These are phyloP conservation scores for Solanum chilense DNA, from an alignment of 257 asterid genomes.

Conservation along the genomic window DNA sequence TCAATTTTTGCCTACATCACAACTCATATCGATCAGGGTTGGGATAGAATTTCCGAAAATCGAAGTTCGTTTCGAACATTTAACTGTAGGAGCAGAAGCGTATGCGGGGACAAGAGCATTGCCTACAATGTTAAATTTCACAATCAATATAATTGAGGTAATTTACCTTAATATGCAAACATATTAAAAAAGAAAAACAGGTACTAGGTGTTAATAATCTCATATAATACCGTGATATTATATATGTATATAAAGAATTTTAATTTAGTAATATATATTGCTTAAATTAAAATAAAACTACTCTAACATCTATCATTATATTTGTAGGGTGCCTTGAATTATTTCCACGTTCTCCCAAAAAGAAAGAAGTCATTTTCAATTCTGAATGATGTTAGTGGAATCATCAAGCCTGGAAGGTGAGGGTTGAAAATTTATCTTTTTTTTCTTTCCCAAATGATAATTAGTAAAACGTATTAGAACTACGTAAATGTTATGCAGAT, in stretches of 20 bases:
- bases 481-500: too few relatives aligned
- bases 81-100: neutral
- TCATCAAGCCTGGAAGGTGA: slow-evolving; percentile 48
- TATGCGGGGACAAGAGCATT: neutral
- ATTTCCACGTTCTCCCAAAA: slow-evolving; percentile 28
- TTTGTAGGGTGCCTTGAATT: neutral
- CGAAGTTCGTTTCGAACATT: neutral
- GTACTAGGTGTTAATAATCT: neutral
- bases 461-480: too few relatives aligned
- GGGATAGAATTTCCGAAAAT: neutral
- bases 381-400: slow-evolving; percentile 49
- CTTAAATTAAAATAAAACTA: neutral
- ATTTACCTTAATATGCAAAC: neutral
- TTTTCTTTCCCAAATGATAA: neutral
- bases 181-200: neutral
- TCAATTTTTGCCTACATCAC: too few relatives aligned
- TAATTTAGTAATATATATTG: too few relatives aligned
- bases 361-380: slow-evolving; percentile 41
- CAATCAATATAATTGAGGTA: neutral
- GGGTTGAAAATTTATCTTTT: neutral
- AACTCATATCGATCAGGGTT: neutral
- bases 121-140: neutral
- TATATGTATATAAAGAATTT: too few relatives aligned
- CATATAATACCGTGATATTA: too few relatives aligned
- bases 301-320: neutral